Base-by-base conservation (phyloP, 1,139 yeast species). In the Geotrichum australiense region DNA sequence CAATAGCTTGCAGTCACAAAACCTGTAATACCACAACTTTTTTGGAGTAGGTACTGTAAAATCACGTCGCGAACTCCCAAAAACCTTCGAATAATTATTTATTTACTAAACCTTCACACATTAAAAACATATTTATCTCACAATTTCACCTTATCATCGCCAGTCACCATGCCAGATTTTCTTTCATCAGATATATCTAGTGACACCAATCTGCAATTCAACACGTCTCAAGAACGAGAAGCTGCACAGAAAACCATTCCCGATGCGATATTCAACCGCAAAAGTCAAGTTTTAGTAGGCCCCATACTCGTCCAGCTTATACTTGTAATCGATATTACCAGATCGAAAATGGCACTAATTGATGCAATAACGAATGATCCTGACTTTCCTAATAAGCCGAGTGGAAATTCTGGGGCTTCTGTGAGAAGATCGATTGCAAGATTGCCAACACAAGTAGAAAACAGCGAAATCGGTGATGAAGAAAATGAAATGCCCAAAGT, bases 231-330 rank as follows among this genome's bases (percentile, higher is more conserved):
- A 22, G 27, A 23, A 2, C 29, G 27, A 20, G 23, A 23, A 4
- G 39, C 36, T 11, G 15, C 33, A 14, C 21, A 22, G 12, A 41
- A 37, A 18, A 36, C 28, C 20, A 37, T 41, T 6, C 41, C 45
- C 11, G 19, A 31, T 4, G 41, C 36, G 12, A 41, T 41, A 11
- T 26, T 32, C 11, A 18, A 6, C 14, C 33, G 45, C 20, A 41
- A 37, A 19, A 28, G 30, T 14, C 41, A 36, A 14, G 23, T 33
- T 11, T 24, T 41, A n/a, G 27, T 31, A n/a, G 41, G 38, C 18
- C 45, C 45, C 3, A 41, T 56, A 10, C 42, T 51, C 6, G 54
- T 55, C 19, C 56, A 52, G 36, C 39, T 56, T 10, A 37, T 51
- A 11, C 52, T 51, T 20, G 50, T 52, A 12, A 14, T 45, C 14